A percentile compares a stretch with the other conserved stretches of the same genome.
phyloP scores from a whole-genome alignment of 1,139 yeast species.

The Meyerozyma sp. region DNA sequence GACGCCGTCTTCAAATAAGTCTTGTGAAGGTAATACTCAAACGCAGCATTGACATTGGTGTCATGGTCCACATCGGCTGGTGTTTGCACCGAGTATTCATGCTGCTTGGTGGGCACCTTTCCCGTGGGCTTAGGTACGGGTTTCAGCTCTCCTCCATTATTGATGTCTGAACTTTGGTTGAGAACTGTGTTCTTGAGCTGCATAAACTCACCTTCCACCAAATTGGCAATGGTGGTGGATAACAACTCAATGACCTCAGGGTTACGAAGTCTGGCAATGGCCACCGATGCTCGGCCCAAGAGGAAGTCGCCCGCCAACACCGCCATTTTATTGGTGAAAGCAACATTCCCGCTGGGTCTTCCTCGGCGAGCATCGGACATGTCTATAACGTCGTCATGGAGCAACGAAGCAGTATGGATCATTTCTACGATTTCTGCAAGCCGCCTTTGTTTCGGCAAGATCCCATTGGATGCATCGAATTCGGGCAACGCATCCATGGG shows the following conservation, averaged over 20 bases:
- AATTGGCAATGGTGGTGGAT: slow-evolving; percentile 92
- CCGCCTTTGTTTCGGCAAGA: slow-evolving; percentile 89
- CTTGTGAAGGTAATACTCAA: slow-evolving; percentile 90
- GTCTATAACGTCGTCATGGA: slow-evolving; percentile 97
- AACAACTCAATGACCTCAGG: slow-evolving; percentile 96
- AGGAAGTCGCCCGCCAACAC: slow-evolving; percentile 94
- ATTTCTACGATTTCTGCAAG: slow-evolving; percentile 96
- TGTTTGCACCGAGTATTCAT: slow-evolving; percentile 51
- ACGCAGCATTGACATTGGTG: slow-evolving; percentile 77
- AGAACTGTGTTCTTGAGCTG: slow-evolving; percentile 89
- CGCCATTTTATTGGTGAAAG: slow-evolving; percentile 96
- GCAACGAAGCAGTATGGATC: slow-evolving; percentile 95
- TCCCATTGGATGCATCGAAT: slow-evolving; percentile 59
- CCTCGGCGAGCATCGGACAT: slow-evolving; percentile 88
- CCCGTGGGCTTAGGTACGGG: slow-evolving; percentile 59
- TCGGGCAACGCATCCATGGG: slow-evolving; percentile 72
- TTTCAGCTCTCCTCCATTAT: slow-evolving; percentile 48
- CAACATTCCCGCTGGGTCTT: slow-evolving; percentile 85
- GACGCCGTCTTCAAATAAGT: slow-evolving; percentile 95
- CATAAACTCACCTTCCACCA: slow-evolving; percentile 98
- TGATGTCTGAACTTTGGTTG: slow-evolving; percentile 36
- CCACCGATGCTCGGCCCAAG: slow-evolving; percentile 93
- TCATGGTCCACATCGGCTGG: slow-evolving; percentile 50
- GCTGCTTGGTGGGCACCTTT: slow-evolving; percentile 52
- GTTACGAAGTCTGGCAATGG: slow-evolving; percentile 85